phyloP scores from a whole-genome alignment of 108 stramenopile species.

The Cyclotella atomus region DNA sequence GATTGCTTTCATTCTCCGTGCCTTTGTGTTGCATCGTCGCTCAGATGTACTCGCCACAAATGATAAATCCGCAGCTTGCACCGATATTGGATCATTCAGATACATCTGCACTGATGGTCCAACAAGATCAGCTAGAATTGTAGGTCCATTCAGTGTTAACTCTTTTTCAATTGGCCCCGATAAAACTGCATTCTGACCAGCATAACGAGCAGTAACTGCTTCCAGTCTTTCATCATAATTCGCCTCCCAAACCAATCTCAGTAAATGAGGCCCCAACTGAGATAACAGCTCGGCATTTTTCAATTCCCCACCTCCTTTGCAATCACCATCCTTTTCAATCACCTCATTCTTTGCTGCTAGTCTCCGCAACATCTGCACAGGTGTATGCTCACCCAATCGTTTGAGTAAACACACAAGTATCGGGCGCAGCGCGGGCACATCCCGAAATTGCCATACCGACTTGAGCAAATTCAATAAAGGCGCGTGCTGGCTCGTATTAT shows the following conservation, averaged over 20 bases:
- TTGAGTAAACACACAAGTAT: constrained; percentile 78
- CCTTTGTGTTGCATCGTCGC: constrained; percentile 63
- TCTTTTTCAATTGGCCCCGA: constrained; percentile 34
- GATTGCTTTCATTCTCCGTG: constrained; percentile 55
- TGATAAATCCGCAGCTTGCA: constrained; percentile 59
- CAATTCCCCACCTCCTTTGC: constrained; percentile 24
- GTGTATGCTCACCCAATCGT: constrained; percentile 78
- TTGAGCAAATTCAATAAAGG: constrained; percentile 67
- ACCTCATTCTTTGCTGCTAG: constrained; percentile 54
- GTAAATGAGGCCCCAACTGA: constrained; percentile 70
- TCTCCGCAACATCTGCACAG: constrained; percentile 61
- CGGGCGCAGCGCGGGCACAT: constrained; percentile 78
- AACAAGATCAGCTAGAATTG: constrained; percentile 71
- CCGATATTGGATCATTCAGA: constrained; percentile 43
- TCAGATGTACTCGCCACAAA: constrained; percentile 70
- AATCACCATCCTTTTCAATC: neutral
- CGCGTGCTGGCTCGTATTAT: constrained; percentile 16
- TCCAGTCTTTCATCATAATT: constrained; percentile 72
- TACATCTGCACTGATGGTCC: constrained; percentile 66
- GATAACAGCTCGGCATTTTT: constrained; percentile 77
- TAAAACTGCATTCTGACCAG: constrained; percentile 12
- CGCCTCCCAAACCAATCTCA: constrained; percentile 84
- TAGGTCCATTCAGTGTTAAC: constrained; percentile 60
- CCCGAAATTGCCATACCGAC: constrained; percentile 76
- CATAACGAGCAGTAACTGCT: constrained; percentile 26